Evolutionary conservation across 2,329 filamentous ascomycete species (phyloP), one percentile per base, ranked within the genome.

Genomic region (Ophiognomonia clavigignenti-juglandacearum): DNA sequence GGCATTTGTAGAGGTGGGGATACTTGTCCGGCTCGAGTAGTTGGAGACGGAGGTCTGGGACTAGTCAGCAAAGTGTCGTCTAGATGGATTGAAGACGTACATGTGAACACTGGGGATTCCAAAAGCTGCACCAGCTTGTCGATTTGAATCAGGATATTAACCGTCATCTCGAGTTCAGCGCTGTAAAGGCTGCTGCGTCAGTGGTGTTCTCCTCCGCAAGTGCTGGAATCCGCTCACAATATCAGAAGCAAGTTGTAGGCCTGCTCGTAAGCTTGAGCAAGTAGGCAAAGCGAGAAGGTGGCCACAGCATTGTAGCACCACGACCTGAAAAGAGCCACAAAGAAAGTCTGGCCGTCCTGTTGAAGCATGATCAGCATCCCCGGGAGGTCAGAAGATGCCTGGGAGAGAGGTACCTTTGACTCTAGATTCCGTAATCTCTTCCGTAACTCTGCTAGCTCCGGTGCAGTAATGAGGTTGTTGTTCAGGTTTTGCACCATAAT

Each of bases 401-500:
- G n/a, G n/a, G n/a, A n/a, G n/a, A 8, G 22, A 41, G 51, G 43
- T 68, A 86, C 85, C 69, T 83, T 91, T 9, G 85, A 89, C 64
- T 98, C 93, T 2, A 96, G 73, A 57, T 96, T 98, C 27, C 93
- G 79, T 42, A 98, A 71, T 36, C 93, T 77, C 64, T 96, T 96
- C 38, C 93, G 82, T 53, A 98, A 74, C 57, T 97, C 95, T 1
- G 88, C 83, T 24, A 98, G 73, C 65, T 98, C 91, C 1, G 95
- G 93, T 0, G 95, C 93, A 2, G 95, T 98, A 55, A 98, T 96
- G 45, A 98, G 82, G 59, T 98, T 98, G 66, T 98, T 98, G 70
- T 98, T 98, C 43, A 98, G 75, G 59, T 97, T 97, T 64, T 98
- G 93, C 24, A 98, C 90, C 93, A 98, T 98, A 58, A 98, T 97